Evolutionary conservation across 169 alveolate genomes (phyloP).

Genomic region (Plasmodium fragile): DNA sequence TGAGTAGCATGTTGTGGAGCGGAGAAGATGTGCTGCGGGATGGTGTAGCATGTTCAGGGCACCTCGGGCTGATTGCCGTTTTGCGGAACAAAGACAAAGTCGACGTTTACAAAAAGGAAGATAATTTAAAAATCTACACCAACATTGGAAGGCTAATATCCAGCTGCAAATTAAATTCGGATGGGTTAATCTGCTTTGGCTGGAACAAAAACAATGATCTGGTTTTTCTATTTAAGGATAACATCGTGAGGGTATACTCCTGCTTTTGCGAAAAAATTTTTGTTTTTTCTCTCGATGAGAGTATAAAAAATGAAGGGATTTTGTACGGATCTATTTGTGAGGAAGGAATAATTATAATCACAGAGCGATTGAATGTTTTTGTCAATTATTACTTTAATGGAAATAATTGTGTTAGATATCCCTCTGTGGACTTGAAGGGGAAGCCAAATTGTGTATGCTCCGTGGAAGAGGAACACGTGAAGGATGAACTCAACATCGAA

Average conservation of each 20-base stretch:
- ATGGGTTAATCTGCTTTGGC: constrained; percentile 67
- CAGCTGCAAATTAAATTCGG: constrained; percentile 46
- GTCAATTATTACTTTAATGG: constrained; percentile 70
- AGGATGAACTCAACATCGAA: constrained; percentile 46
- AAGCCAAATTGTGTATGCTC: constrained; percentile 44
- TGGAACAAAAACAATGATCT: constrained; percentile 74
- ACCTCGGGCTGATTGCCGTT: constrained; percentile 53
- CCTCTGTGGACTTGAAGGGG: constrained; percentile 43
- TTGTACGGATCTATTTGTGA: constrained; percentile 35
- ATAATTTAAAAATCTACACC: constrained; percentile 60
- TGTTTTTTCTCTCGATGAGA: constrained; percentile 77
- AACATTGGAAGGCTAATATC: constrained; percentile 69
- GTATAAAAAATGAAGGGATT: constrained; percentile 72
- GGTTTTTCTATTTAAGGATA: constrained; percentile 82
- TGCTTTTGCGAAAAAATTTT: constrained; percentile 80
- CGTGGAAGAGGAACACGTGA: constrained; percentile 31
- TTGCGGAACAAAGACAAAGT: constrained; percentile 50
- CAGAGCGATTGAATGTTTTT: constrained; percentile 52
- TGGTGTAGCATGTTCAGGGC: constrained; percentile 43
- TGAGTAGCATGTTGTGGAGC: constrained; percentile 66
- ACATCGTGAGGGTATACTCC: constrained; percentile 81
- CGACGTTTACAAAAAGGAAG: constrained; percentile 65
- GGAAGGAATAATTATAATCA: constrained; percentile 62
- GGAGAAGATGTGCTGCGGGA: constrained; percentile 44
- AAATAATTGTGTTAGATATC: constrained; percentile 55